Evolutionary conservation across 2,329 filamentous ascomycete genomes (phyloP), one percentile per base, ranked within the genome.

Genomic region (Trichophyton simii): DNA sequence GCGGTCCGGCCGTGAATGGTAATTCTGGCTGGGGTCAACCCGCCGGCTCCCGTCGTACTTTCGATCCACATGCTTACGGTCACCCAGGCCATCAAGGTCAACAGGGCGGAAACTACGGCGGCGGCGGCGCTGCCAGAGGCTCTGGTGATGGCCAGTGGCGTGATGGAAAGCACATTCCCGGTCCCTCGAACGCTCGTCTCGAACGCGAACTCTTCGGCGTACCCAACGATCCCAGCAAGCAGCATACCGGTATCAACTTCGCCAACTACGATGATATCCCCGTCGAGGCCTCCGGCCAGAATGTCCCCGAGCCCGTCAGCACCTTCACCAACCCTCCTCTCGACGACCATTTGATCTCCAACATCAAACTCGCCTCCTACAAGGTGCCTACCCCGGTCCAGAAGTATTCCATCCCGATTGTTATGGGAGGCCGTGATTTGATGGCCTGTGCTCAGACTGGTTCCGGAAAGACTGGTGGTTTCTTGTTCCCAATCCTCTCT

Each of bases 401-500:
- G 79, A 99, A 99, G 78, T 97, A 99, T 82, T 97, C 94, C 3
- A 96, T 99, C 62, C 94, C 94, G 67, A 99, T 99, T 71, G 94
- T 99, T 73, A 96, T 96, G 89, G 87, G 86, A 69, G 94, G 94
- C 66, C 91, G 94, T 78, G 94, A 99, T 78, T 82, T 99, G 74
- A 99, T 99, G 94, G 94, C 94, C 77, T 99, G 94, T 82, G 94
- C 94, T 71, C 94, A 99, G 83, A 99, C 94, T 69, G 94, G 92
- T 87, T 99, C 94, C 72, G 94, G 94, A 83, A 99, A 99, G 85
- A 99, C 94, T 75, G 94, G 94, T 81, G 94, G 94, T 82, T 99
- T 99, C 85, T 81, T 99, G 66, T 99, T 99, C 82, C 94, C 94
- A 63, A 97, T 99, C 67, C 84, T 99, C 58, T 96, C 94, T n/a